Conservation (phyloP, 108 stramenopile species). For the Chaetoceros muelleri region DNA sequence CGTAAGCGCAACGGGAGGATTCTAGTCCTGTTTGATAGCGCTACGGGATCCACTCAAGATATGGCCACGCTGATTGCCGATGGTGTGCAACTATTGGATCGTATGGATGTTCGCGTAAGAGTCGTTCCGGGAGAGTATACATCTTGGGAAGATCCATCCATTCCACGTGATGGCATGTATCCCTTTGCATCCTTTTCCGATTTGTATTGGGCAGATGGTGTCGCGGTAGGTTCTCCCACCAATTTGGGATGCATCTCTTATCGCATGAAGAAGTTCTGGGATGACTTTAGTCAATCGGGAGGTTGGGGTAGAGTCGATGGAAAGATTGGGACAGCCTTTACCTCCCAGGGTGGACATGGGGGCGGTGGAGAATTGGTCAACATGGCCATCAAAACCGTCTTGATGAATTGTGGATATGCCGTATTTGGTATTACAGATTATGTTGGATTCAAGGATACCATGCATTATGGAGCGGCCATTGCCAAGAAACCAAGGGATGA, state of each 20-base stretch:
- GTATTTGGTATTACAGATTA: constrained; percentile 15
- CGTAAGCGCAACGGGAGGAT: constrained; percentile 3
- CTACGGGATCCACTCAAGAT: no score
- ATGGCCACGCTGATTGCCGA: no score
- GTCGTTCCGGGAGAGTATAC: constrained; percentile 4
- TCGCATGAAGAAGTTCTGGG: constrained; percentile 19
- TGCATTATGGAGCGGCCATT: constrained; percentile 13
- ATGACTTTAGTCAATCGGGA: constrained; percentile 11
- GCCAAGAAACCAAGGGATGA: constrained; percentile 12
- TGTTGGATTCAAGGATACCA: constrained; percentile 6
- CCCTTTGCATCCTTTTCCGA: constrained; percentile 7
- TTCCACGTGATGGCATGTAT: not conserved
- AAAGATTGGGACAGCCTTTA: constrained; percentile 10
- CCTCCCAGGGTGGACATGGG: constrained; percentile 10
- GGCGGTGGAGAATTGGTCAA: constrained; percentile 11
- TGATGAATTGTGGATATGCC: constrained; percentile 16
- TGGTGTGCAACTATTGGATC: constrained; percentile 4
- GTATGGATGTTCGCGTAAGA: constrained; percentile 9
- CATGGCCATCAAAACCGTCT: constrained; percentile 14
- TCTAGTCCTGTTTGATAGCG: no score
- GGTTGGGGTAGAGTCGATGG: constrained; percentile 9
- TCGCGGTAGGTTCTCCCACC: constrained; percentile 14
- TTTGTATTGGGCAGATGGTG: constrained; percentile 13
- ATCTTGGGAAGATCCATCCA: constrained; percentile 3
- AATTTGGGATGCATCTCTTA: constrained; percentile 15